Evolutionary conservation across 208 protist genomes (phyloP).

Genomic region (Wallacemonas sp.): DNA sequence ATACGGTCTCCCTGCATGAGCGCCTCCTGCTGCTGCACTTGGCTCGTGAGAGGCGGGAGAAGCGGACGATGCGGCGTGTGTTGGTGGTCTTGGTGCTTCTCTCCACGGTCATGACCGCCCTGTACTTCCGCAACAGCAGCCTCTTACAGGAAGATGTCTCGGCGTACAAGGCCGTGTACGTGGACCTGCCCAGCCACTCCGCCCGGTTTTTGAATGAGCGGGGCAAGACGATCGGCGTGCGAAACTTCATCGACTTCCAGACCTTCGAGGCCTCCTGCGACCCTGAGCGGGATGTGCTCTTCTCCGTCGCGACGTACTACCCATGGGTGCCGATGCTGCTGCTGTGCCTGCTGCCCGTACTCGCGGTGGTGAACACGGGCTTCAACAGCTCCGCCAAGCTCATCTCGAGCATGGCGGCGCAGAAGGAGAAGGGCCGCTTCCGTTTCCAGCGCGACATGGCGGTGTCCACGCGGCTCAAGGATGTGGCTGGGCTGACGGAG

Average conservation of each 20-base stretch:
- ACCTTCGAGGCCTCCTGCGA: conserved; percentile 63
- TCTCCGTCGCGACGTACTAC: conserved; percentile 59
- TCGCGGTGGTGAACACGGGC: conserved; percentile 44
- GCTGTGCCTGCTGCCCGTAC: conserved; percentile 65
- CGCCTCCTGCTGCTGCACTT: conserved; percentile 53
- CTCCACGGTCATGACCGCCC: conserved; percentile 23
- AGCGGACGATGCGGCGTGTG: conserved; percentile 27
- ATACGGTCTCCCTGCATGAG: conserved; percentile 56
- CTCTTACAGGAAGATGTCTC: conserved; percentile 43
- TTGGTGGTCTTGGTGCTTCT: conserved; percentile 35
- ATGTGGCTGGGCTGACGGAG: conserved; percentile 86
- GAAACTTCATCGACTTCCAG: conserved; percentile 73
- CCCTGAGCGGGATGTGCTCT: conserved; percentile 57
- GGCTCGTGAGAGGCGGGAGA: conserved; percentile 24
- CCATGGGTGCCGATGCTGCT: conserved; percentile 81
- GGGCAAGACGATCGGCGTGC: conserved; percentile 48
- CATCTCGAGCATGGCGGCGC: conserved; percentile 22
- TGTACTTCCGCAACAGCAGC: conserved; percentile 37
- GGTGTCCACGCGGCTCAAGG: conserved; percentile 63
- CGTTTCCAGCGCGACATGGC: conserved; percentile 68
- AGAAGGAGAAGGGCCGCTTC: conserved; percentile 62
- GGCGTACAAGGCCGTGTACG: conserved; percentile 49
- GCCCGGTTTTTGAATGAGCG: conserved; percentile 59
- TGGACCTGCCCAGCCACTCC: conserved; percentile 50
- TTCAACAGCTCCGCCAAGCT: conserved; percentile 47